A percentile compares a stretch with the other conserved stretches of the same genome.
These are phyloP conservation scores for Arabidopsis arenosa DNA, from an alignment of 345 rosid genomes.

Conservation along the genomic window DNA sequence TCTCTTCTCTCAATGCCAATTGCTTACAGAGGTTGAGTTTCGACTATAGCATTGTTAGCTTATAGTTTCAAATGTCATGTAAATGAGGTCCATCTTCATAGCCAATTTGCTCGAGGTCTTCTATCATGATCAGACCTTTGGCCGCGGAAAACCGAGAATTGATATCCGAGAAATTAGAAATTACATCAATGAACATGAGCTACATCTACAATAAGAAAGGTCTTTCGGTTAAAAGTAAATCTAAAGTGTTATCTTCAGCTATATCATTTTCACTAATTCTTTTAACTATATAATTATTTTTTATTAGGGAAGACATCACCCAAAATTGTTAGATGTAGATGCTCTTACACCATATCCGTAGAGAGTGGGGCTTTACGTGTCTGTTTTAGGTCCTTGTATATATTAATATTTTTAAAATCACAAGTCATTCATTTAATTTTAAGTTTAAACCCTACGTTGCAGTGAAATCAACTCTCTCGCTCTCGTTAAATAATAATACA, in stretches of 20 bases:
- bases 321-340: no score
- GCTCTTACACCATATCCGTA: not conserved
- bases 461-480: conserved; percentile 9
- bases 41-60: not conserved
- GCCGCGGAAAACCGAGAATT: not conserved
- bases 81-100: not conserved
- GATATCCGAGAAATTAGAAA: not conserved
- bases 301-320: no score
- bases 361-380: conserved; percentile 24
- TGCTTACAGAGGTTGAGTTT: not conserved
- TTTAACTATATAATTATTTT: no score
- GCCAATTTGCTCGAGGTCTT: not conserved
- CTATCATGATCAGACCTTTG: not conserved
- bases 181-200: not conserved
- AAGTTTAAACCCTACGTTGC: conserved; percentile 34
- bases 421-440: not conserved
- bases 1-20: not conserved
- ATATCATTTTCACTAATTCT: no score
- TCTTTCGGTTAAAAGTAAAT: not conserved
- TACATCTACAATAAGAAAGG: not conserved
- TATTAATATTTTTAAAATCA: not conserved
- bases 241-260: no score
- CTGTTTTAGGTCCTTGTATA: conserved; percentile 16
- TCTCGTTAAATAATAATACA: conserved; percentile 19
- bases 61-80: not conserved